A percentile compares a stretch with the other conserved stretches of the same genome.
These are phyloP conservation scores for Cryptococcus depauperatus DNA, from an alignment of 1,284 basidiomycete genomes.

Conservation along the genomic window DNA sequence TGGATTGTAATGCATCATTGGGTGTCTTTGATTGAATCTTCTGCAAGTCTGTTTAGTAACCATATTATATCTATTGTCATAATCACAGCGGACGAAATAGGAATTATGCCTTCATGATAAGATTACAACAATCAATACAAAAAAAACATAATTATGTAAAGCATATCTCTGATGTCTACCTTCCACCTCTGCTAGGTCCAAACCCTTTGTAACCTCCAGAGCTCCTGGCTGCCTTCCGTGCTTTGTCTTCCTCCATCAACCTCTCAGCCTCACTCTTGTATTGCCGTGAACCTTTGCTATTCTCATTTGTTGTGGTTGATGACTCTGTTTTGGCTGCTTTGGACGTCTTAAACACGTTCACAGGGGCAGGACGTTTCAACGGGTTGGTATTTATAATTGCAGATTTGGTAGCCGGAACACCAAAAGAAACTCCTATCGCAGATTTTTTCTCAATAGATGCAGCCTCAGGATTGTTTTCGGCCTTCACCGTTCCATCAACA, in stretches of 20 bases:
- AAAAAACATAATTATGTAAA: too few relatives aligned
- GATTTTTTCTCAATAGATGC: slow-evolving; percentile 2
- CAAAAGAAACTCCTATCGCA: slow-evolving; percentile 18
- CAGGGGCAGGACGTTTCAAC: slow-evolving; percentile 46
- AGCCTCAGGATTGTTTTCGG: too few relatives aligned
- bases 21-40: too few relatives aligned
- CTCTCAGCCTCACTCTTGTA: slow-evolving; percentile 71
- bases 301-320: slow-evolving; percentile 44
- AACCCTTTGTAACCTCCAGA: slow-evolving; percentile 10
- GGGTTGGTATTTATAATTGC: slow-evolving; percentile 25
- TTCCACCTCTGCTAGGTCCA: slow-evolving; percentile 8
- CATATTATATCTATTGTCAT: too few relatives aligned
- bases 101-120: too few relatives aligned
- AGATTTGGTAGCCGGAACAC: slow-evolving; percentile 8
- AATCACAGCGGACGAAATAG: too few relatives aligned
- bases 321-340: slow-evolving; percentile 46
- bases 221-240: slow-evolving; percentile 52
- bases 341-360: slow-evolving; percentile 59
- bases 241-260: slow-evolving; percentile 77
- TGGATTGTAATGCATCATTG: too few relatives aligned
- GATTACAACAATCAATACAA: too few relatives aligned
- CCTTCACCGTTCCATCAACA: background rate
- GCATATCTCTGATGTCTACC: too few relatives aligned
- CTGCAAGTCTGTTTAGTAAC: too few relatives aligned
- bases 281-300: slow-evolving; percentile 45